Evolutionary conservation across 140 eudicot species (phyloP).

Genomic region (Ambrosia hybrid): DNA sequence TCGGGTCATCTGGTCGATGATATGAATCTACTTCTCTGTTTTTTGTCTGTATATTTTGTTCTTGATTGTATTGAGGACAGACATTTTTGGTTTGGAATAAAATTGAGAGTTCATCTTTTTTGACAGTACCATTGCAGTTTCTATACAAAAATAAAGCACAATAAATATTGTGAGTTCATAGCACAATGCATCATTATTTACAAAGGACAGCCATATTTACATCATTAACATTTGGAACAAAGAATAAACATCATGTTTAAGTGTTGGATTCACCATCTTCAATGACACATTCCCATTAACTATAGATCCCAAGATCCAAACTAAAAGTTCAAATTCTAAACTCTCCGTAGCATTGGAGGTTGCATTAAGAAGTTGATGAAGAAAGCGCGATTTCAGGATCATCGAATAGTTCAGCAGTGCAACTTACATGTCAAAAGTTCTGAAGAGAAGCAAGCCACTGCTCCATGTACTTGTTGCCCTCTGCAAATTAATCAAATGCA

Average conservation of each 20-base stretch:
- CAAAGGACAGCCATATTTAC: conserved; percentile 26
- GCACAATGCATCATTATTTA: conserved; percentile 22
- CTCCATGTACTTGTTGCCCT: conserved; percentile 36
- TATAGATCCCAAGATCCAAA: conserved; percentile 17
- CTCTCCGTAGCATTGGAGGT: conserved; percentile 16
- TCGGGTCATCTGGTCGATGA: too few relatives aligned
- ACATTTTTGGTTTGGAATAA: too few relatives aligned
- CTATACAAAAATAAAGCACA: background rate
- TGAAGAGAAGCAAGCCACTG: conserved; percentile 43
- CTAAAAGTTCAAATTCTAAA: conserved; percentile 7
- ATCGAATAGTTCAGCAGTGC: background rate
- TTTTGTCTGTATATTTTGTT: too few relatives aligned
- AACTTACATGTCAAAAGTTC: conserved; percentile 7
- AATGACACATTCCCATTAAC: conserved; percentile 6
- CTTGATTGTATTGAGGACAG: too few relatives aligned
- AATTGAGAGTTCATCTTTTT: too few relatives aligned
- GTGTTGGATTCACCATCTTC: background rate
- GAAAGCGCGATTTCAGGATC: background rate
- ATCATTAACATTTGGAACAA: conserved; percentile 16
- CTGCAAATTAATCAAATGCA: conserved; percentile 26
- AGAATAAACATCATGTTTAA: conserved; percentile 11
- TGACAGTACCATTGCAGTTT: too few relatives aligned
- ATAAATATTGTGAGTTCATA: background rate
- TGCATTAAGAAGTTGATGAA: conserved; percentile 1
- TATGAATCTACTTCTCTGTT: too few relatives aligned